Evolutionary conservation across 805 yeast genomes (phyloP), one percentile per base, ranked within the genome.

Genomic region (Saccharomycopsis guyanensis): DNA sequence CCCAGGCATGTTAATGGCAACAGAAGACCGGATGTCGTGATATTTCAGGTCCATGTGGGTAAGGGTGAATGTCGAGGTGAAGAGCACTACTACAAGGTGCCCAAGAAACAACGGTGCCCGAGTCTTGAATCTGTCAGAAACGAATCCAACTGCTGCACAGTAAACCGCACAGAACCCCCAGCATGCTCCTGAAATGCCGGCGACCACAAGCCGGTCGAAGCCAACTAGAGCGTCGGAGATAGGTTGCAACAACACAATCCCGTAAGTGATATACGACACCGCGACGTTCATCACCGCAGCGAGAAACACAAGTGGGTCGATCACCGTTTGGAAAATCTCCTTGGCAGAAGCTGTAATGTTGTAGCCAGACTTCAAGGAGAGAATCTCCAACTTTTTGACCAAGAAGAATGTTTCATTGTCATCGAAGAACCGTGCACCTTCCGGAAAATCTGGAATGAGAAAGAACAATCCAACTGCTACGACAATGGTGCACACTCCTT

Each of bases 241-340:
- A 39, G 85, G 79, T 15, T 86, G 79, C 58, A 82, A 82, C 60
- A 75, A 80, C 12, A 87, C 86, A 57, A 80, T 80, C 29, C 86
- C 82, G 55, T 81, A 80, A 15, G 86, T 72, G 12, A 86, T 86
- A 47, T 81, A 74, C 55, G 81, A 72, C 44, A 75, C 64, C 23
- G 80, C 78, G 59, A 81, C 80, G 63, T 81, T 82, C 54, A 70
- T 69, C 51, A 81, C 59, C 1, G 81, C 84, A 22, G 77, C 71
- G 33, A 74, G 50, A 68, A 75, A 75, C 27, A 80, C 59, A 50
- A 74, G 61, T 58, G 75, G 38, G 38, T 34, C 38, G 13, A 16
- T 16, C 18, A 34, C 20, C 38, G 15, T 34, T 24, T 58, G 53
- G 1, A 58, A 42, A 38, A 75, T 69, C 49, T 76, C 82, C 29